These are phyloP conservation scores for Candida nanaspora DNA, from an alignment of 805 yeast genomes.

Conservation along the genomic window DNA sequence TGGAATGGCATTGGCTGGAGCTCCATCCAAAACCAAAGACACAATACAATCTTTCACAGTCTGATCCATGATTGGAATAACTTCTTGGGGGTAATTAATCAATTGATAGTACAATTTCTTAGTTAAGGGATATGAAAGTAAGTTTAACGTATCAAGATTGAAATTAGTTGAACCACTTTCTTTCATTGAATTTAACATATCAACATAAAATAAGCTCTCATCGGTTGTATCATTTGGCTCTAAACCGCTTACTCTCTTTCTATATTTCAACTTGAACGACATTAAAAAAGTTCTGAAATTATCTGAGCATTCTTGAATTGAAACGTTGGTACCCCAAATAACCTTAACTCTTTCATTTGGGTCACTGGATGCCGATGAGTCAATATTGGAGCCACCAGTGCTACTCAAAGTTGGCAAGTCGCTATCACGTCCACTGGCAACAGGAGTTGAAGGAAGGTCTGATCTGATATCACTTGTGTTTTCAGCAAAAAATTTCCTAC, in stretches of 20 bases:
- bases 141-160: constrained; percentile 76
- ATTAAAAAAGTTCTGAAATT: constrained; percentile 76
- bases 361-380: constrained; percentile 18
- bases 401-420: constrained; percentile 13
- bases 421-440: constrained; percentile 13
- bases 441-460: constrained; percentile 21
- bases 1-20: constrained; percentile 25
- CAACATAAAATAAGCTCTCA: constrained; percentile 67
- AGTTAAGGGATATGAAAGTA: constrained; percentile 69
- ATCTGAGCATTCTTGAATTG: constrained; percentile 79
- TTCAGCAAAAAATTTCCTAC: constrained; percentile 54
- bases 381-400: constrained; percentile 11
- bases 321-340: constrained; percentile 98
- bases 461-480: constrained; percentile 12
- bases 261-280: constrained; percentile 73
- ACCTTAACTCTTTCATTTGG: constrained; percentile 76
- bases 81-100: constrained; percentile 92
- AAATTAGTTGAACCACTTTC: constrained; percentile 74
- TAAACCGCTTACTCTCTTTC: constrained; percentile 43
- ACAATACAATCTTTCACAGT: constrained; percentile 86
- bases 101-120: constrained; percentile 78
- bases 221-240: constrained; percentile 43
- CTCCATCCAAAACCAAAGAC: constrained; percentile 53
- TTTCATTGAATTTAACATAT: constrained; percentile 66
- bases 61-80: constrained; percentile 96